Percentiles rank a stretch among this genome's conserved stretches.
phyloP scores from a whole-genome alignment of 352 stramenopile species.

The Phytophthora podocarpi region DNA sequence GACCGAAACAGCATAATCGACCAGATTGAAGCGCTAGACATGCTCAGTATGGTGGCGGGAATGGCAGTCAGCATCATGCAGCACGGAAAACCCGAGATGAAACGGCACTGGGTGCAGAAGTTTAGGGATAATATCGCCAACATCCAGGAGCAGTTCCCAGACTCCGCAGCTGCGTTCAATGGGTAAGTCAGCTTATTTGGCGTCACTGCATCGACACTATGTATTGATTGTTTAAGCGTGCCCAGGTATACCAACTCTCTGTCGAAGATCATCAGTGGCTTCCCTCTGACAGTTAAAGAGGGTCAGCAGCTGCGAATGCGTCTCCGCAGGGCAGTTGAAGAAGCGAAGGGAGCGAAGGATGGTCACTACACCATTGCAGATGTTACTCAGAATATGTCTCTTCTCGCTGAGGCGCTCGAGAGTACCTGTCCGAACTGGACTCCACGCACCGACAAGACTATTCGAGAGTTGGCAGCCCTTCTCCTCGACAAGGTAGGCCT shows the following conservation, averaged over 20 bases:
- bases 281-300: slow-evolving; percentile 11
- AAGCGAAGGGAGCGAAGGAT: slow-evolving; percentile 8
- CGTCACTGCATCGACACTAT: not conserved
- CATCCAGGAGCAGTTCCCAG: slow-evolving; percentile 7
- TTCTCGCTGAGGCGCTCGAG: slow-evolving; percentile 4
- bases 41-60: not conserved
- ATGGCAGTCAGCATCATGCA: slow-evolving; percentile 14
- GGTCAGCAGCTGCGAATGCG: slow-evolving; percentile 1
- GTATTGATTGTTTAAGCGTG: not conserved
- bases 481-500: not conserved
- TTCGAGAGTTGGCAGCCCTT: slow-evolving; percentile 6
- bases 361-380: slow-evolving; percentile 5
- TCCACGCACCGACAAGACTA: slow-evolving; percentile 1
- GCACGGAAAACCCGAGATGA: slow-evolving; percentile 5
- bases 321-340: slow-evolving; percentile 2
- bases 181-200: slow-evolving; percentile 2
- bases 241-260: not conserved
- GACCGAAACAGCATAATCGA: slow-evolving; percentile 1
- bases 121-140: slow-evolving; percentile 9
- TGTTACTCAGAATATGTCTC: not conserved
- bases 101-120: slow-evolving; percentile 12
- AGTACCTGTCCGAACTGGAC: slow-evolving; percentile 9
- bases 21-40: slow-evolving; percentile 1
- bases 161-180: slow-evolving; percentile 5
- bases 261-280: slow-evolving; percentile 12